These are phyloP conservation scores for Calonectria multiphialidica DNA, from an alignment of 2,329 filamentous ascomycete genomes.

Conservation along the genomic window DNA sequence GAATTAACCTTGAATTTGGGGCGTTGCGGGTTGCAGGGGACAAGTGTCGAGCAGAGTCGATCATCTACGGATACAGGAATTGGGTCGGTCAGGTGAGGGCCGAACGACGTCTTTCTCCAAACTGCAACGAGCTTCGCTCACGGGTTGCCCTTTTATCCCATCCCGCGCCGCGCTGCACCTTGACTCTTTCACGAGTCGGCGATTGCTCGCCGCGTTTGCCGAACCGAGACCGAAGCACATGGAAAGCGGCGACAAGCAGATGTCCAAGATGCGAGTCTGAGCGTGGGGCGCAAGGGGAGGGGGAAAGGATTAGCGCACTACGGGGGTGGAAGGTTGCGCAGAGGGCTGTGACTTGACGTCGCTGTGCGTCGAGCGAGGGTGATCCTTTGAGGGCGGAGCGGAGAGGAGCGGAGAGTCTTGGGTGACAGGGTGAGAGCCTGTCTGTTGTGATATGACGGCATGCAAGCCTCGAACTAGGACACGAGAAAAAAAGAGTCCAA, in stretches of 20 bases:
- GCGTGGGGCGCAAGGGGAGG: background rate
- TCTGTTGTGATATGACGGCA: slow-evolving; percentile 13
- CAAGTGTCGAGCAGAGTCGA: slow-evolving; percentile 6
- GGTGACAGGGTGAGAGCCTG: slow-evolving; percentile 2
- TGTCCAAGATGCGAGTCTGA: background rate
- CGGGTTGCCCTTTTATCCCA: no score
- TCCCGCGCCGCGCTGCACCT: background rate
- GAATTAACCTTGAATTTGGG: slow-evolving; percentile 26
- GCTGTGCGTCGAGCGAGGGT: slow-evolving; percentile 5
- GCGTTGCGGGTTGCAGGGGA: slow-evolving; percentile 16
- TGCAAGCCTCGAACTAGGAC: background rate
- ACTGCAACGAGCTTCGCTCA: background rate
- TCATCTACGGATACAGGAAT: background rate
- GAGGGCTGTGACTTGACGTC: slow-evolving; percentile 16
- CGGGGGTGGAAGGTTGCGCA: background rate
- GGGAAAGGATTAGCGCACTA: background rate
- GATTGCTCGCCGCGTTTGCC: slow-evolving; percentile 1
- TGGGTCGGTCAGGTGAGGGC: background rate
- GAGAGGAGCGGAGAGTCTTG: slow-evolving; percentile 3
- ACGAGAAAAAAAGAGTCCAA: background rate
- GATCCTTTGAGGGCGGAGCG: slow-evolving; percentile 3
- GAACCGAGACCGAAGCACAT: slow-evolving; percentile 11
- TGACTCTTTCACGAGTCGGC: background rate
- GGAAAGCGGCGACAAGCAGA: background rate
- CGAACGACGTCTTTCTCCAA: background rate